A percentile compares a stretch with the other conserved stretches of the same genome.
Conservation (phyloP, 129 eudicot species). For the Pulicaria dysenterica region DNA sequence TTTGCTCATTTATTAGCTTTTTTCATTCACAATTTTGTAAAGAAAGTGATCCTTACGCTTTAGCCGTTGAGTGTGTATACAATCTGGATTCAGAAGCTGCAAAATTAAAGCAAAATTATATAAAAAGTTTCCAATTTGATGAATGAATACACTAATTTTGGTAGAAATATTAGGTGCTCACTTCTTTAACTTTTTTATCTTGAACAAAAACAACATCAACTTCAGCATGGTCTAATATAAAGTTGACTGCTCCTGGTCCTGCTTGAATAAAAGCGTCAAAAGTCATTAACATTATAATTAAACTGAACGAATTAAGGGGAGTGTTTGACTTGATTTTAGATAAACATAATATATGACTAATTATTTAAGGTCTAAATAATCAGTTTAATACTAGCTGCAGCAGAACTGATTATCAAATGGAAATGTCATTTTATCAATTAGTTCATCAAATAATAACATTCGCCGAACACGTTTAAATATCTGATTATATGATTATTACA, state of each 20-base stretch:
- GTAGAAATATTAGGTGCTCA: conserved; percentile 40
- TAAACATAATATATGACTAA: not conserved
- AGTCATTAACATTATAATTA: not conserved
- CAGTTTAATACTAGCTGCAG: too few relatives aligned
- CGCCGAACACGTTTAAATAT: too few relatives aligned
- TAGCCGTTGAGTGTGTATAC: conserved; percentile 71
- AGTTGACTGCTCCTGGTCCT: conserved; percentile 91
- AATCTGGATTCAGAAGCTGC: conserved; percentile 85
- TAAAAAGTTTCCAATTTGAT: not conserved
- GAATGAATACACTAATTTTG: not conserved
- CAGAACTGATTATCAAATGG: too few relatives aligned
- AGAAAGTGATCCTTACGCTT: conserved; percentile 59
- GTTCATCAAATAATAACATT: too few relatives aligned
- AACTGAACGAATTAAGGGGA: not conserved
- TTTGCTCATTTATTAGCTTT: not conserved
- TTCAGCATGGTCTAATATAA: conserved; percentile 89
- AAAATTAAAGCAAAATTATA: conserved; percentile 15
- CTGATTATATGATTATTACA: too few relatives aligned
- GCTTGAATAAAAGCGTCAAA: conserved; percentile 15
- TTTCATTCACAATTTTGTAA: not conserved
- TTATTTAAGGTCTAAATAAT: not conserved
- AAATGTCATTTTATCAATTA: too few relatives aligned
- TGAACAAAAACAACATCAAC: conserved; percentile 83
- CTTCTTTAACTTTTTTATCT: conserved; percentile 79
- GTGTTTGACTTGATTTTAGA: not conserved